phyloP scores from a whole-genome alignment of 1,284 basidiomycete genomes.

The Leccinum angustisporum region DNA sequence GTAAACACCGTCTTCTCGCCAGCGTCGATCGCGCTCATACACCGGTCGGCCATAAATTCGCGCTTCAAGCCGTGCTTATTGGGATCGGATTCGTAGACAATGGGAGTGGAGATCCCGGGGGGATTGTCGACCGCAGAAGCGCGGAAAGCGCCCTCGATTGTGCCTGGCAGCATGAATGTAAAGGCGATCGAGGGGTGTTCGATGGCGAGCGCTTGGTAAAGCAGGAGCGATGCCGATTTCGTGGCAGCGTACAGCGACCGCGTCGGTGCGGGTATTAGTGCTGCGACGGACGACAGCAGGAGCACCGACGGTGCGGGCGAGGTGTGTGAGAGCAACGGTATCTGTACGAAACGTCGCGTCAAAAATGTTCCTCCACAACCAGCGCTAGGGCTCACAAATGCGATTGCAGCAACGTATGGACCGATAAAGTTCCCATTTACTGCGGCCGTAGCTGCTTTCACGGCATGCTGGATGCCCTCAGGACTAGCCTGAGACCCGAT shows the following conservation, averaged over 20 bases:
- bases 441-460: constrained; percentile 54
- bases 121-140: constrained; percentile 72
- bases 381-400: constrained; percentile 54
- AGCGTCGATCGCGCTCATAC: constrained; percentile 57
- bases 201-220: constrained; percentile 78
- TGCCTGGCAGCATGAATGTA: constrained; percentile 56
- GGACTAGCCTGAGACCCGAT: constrained; percentile 40
- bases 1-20: constrained; percentile 57
- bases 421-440: constrained; percentile 65
- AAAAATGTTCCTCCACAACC: not conserved
- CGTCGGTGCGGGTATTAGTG: constrained; percentile 83
- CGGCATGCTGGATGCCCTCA: constrained; percentile 52
- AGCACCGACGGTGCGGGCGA: constrained; percentile 75
- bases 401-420: constrained; percentile 60
- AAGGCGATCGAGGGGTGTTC: constrained; percentile 71
- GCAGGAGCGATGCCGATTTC: constrained; percentile 77
- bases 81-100: constrained; percentile 50
- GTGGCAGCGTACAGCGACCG: constrained; percentile 84
- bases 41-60: constrained; percentile 53
- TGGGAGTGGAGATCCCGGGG: constrained; percentile 20
- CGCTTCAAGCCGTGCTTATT: constrained; percentile 56
- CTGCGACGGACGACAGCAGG: constrained; percentile 79
- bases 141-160: constrained; percentile 78
- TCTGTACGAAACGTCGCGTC: constrained; percentile 41
- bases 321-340: constrained; percentile 72